Conservation (phyloP, 73 alveolate species). For the Stentor coeruleus region DNA sequence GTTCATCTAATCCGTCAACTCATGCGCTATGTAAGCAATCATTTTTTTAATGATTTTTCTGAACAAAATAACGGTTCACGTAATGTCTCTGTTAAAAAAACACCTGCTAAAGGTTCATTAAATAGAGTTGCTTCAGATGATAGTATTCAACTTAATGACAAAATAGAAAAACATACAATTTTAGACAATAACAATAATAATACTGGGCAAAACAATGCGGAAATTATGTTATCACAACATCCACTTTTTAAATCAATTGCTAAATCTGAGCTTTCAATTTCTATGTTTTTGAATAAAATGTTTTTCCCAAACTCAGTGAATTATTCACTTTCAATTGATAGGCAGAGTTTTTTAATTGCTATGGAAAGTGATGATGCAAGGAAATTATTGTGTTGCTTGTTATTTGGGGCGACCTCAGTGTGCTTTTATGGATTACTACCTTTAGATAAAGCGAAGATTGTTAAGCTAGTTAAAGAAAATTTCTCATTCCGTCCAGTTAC, state of each 20-base stretch:
- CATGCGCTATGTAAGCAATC: not conserved
- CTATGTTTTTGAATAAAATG: not conserved
- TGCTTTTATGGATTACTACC: not conserved
- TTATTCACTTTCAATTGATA: not conserved
- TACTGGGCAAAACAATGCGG: not conserved
- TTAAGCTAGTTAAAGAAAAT: not conserved
- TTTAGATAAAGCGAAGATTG: conserved; percentile 5
- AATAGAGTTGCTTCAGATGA: not conserved
- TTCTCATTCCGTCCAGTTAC: not conserved
- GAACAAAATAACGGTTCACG: not conserved
- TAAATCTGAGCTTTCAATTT: not conserved
- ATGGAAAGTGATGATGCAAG: not conserved
- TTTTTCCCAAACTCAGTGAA: not conserved
- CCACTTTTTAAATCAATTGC: not conserved
- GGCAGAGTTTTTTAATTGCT: not conserved
- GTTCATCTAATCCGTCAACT: not conserved
- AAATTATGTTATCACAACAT: not conserved
- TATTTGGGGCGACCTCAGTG: conserved; percentile 3
- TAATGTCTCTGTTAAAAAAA: not conserved
- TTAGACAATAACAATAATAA: not conserved
- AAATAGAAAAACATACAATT: not conserved
- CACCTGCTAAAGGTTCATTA: not conserved
- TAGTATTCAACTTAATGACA: not conserved
- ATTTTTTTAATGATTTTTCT: not conserved
- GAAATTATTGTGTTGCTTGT: not conserved